These are phyloP conservation scores for Ottelia alismoides DNA, from an alignment of 106 monocot species.

Conservation along the genomic window DNA sequence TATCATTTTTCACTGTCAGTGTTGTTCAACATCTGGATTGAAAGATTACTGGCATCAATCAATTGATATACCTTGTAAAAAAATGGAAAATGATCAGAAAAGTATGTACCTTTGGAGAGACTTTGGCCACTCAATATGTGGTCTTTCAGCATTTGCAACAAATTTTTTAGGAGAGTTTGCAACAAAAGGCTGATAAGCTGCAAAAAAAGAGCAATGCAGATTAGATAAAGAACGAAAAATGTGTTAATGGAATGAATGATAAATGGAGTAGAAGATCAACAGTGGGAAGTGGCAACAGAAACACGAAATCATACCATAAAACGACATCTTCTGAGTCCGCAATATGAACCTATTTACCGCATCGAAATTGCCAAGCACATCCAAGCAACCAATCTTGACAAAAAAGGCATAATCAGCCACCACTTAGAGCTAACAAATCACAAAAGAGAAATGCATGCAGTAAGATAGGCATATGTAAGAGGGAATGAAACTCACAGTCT, in stretches of 20 bases:
- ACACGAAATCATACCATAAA: conserved; percentile 78
- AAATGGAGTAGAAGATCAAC: too few species aligned
- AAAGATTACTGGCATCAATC: not conserved
- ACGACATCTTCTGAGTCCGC: conserved; percentile 71
- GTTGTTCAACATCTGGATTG: conserved; percentile 43
- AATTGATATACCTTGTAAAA: not conserved
- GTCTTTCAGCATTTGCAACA: conserved; percentile 69
- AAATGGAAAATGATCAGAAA: not conserved
- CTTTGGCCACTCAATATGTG: conserved; percentile 96
- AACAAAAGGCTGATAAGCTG: conserved; percentile 74
- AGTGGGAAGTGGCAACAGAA: not conserved
- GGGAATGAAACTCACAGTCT: conserved; percentile 51
- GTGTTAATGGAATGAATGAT: too few species aligned
- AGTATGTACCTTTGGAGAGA: conserved; percentile 52
- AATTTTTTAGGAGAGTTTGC: conserved; percentile 42
- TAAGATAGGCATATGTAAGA: conserved; percentile 3
- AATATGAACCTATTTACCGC: conserved; percentile 41
- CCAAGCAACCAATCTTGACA: conserved; percentile 60
- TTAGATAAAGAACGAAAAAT: too few species aligned
- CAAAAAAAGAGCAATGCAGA: conserved; percentile 5
- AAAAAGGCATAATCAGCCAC: not conserved
- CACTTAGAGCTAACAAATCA: too few species aligned
- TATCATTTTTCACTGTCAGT: conserved; percentile 63
- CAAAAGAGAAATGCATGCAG: not conserved
- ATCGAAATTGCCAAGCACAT: conserved; percentile 74